These are phyloP conservation scores for Thuja plicata DNA, from an alignment of 83 land plant species.

Conservation along the genomic window DNA sequence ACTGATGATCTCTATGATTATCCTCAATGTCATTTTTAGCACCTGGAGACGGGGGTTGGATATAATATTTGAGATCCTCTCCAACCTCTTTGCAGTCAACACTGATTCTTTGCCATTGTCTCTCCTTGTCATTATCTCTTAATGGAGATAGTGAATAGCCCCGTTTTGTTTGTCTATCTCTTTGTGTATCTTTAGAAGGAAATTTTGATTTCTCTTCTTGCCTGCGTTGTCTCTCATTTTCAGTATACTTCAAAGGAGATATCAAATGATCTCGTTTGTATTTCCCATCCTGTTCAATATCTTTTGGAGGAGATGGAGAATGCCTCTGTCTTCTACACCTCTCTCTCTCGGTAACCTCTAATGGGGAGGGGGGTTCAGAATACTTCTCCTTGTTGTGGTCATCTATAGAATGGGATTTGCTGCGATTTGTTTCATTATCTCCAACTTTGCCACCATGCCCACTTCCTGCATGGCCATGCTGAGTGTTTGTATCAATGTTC, in stretches of 20 bases:
- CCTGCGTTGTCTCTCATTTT: not conserved
- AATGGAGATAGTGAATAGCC: not conserved
- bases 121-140: not conserved
- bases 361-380: not conserved
- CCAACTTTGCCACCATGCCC: not conserved
- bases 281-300: not conserved
- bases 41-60: not conserved
- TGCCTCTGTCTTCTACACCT: not conserved
- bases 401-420: not conserved
- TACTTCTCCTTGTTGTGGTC: not conserved
- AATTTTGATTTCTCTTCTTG: constrained; percentile 1
- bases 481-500: not conserved
- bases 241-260: not conserved
- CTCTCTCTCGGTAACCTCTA: not conserved
- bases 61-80: not conserved
- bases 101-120: not conserved
- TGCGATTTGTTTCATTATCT: not conserved
- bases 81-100: not conserved
- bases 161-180: not conserved
- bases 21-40: not conserved
- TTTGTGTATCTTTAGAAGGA: not conserved
- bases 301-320: not conserved
- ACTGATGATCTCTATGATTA: not conserved
- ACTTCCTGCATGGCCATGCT: not conserved
- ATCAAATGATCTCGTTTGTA: not conserved